Percentiles rank a stretch among this genome's conserved stretches.
Conservation (phyloP, 2,329 filamentous ascomycete genomes). For the Hymenoscyphus albidus region DNA sequence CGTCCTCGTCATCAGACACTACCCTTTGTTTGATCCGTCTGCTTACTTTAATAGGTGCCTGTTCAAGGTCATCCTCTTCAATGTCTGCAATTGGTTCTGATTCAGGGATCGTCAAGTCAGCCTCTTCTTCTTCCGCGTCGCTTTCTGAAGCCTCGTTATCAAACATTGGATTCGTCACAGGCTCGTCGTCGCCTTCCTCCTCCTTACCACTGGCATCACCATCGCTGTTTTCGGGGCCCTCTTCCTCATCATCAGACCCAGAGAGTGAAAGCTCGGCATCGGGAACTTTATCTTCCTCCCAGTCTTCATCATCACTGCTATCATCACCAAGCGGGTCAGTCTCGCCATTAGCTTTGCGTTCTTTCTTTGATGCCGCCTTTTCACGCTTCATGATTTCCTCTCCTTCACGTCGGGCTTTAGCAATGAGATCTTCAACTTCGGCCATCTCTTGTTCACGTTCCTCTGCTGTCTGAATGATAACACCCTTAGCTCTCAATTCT, state of each 20-base stretch:
- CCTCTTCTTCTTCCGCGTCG: slow-evolving; percentile 37
- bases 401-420: slow-evolving; percentile 77
- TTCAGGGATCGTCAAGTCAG: slow-evolving; percentile 33
- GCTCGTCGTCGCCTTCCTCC: slow-evolving; percentile 39
- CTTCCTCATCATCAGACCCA: slow-evolving; percentile 38
- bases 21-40: slow-evolving; percentile 27
- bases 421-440: slow-evolving; percentile 82
- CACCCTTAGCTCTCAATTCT: slow-evolving; percentile 72
- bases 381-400: slow-evolving; percentile 75
- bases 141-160: slow-evolving; percentile 38
- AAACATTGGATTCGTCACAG: slow-evolving; percentile 37
- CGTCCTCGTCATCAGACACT: slow-evolving; percentile 43
- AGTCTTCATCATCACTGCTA: slow-evolving; percentile 52
- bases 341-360: slow-evolving; percentile 44
- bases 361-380: slow-evolving; percentile 66
- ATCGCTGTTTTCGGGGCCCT: slow-evolving; percentile 38
- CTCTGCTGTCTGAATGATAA: slow-evolving; percentile 78
- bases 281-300: slow-evolving; percentile 43
- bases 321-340: slow-evolving; percentile 45
- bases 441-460: slow-evolving; percentile 79
- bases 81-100: slow-evolving; percentile 29
- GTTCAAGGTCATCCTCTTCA: slow-evolving; percentile 31
- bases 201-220: slow-evolving; percentile 35
- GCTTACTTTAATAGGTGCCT: slow-evolving; percentile 15
- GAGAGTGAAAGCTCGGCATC: slow-evolving; percentile 40